Conservation (phyloP, 2,329 filamentous ascomycete species). For the Diaporthe sp. region DNA sequence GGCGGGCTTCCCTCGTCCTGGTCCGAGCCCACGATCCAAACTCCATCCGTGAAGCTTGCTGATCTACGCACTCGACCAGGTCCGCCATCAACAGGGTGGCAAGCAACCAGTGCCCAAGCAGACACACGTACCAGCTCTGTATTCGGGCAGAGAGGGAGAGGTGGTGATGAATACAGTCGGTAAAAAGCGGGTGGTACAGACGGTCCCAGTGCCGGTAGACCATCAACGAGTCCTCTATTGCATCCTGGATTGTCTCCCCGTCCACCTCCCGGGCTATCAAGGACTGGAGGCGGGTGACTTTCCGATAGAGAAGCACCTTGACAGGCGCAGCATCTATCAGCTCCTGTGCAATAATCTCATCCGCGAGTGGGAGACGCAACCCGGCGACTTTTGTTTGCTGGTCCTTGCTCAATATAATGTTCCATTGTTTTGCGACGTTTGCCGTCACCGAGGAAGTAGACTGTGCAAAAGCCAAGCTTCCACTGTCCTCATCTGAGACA, state of each 20-base stretch:
- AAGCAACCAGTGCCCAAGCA: conserved; percentile 70
- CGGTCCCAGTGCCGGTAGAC: conserved; percentile 69
- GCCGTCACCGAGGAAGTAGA: not conserved
- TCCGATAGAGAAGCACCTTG: conserved; percentile 70
- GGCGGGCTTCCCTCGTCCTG: conserved; percentile 50
- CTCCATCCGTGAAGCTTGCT: conserved; percentile 46
- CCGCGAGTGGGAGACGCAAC: conserved; percentile 66
- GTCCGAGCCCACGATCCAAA: conserved; percentile 46
- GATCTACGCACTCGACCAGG: conserved; percentile 63
- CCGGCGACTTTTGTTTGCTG: conserved; percentile 32
- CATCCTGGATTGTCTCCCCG: conserved; percentile 52
- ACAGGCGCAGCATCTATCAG: conserved; percentile 67
- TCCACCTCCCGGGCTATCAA: conserved; percentile 50
- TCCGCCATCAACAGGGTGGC: conserved; percentile 68
- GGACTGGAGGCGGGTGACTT: conserved; percentile 65
- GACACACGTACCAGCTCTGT: conserved; percentile 71
- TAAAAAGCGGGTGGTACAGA: conserved; percentile 64
- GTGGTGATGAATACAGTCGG: conserved; percentile 63
- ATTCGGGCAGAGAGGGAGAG: conserved; percentile 63
- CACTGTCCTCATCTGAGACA: conserved; percentile 55
- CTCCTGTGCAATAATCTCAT: conserved; percentile 61
- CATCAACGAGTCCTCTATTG: conserved; percentile 59
- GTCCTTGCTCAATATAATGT: conserved; percentile 35
- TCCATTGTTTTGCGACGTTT: conserved; percentile 31
- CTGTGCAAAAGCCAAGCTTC: conserved; percentile 18